These are phyloP conservation scores for Kandelia obovata DNA, from an alignment of 345 rosid species.

Conservation along the genomic window DNA sequence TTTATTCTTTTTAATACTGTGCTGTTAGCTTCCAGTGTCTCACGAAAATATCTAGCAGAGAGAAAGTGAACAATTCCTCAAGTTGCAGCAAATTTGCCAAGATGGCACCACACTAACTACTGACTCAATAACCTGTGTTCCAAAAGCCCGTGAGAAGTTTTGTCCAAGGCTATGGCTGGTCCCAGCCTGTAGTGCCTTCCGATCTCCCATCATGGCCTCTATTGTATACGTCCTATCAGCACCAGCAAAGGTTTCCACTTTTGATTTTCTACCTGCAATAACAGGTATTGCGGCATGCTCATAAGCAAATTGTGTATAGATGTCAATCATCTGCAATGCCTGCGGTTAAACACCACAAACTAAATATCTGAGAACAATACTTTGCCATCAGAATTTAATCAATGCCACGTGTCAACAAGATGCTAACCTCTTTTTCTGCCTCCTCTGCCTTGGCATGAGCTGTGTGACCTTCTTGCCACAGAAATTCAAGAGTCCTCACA, in stretches of 20 bases:
- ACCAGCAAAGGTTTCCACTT: constrained; percentile 87
- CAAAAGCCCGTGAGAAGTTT: constrained; percentile 87
- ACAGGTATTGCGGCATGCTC: constrained; percentile 97
- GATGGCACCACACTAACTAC: background rate
- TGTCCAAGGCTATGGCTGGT: constrained; percentile 94
- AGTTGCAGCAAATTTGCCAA: no score
- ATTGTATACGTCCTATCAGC: constrained; percentile 83
- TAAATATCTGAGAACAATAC: constrained; percentile 17
- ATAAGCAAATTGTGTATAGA: constrained; percentile 81
- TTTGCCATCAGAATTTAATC: background rate
- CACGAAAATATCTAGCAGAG: no score
- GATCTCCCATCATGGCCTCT: constrained; percentile 99
- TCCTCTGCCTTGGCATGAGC: constrained; percentile 85
- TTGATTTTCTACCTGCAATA: constrained; percentile 84
- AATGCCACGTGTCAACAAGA: constrained; percentile 17
- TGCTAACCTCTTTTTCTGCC: constrained; percentile 84
- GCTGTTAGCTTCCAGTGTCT: background rate
- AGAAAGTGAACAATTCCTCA: no score
- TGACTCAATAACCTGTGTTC: constrained; percentile 57
- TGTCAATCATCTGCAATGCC: constrained; percentile 85
- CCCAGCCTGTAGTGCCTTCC: constrained; percentile 90
- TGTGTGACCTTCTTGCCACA: constrained; percentile 98
- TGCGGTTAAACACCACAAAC: constrained; percentile 41
- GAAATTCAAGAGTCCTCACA: constrained; percentile 91
- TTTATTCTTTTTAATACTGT: background rate